A percentile compares a stretch with the other conserved stretches of the same genome.
phyloP scores from a whole-genome alignment of 352 stramenopile species.

The Phytophthora aleatoria region DNA sequence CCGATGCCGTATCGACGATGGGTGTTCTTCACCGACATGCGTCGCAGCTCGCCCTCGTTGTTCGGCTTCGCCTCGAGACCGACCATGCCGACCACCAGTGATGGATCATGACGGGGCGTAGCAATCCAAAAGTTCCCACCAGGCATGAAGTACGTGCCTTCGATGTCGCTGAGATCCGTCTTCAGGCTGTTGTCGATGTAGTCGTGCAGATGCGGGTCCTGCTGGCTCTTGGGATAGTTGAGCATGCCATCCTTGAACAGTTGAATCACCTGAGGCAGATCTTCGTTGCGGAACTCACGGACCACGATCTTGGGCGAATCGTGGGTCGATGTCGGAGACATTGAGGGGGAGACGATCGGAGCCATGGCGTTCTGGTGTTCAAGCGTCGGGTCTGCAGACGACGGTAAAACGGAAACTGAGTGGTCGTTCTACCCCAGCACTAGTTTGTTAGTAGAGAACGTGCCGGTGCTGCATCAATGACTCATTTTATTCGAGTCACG shows the following conservation, averaged over 20 bases:
- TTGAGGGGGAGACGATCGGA: conserved; percentile 10
- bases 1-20: conserved; percentile 42
- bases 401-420: conserved; percentile 19
- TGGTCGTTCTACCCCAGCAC: neutral
- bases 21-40: conserved; percentile 40
- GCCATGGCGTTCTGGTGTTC: conserved; percentile 16
- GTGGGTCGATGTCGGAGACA: neutral
- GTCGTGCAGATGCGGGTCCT: conserved; percentile 17
- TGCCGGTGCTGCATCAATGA: conserved; percentile 11
- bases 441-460: conserved; percentile 4
- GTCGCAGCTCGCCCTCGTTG: conserved; percentile 36
- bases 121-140: conserved; percentile 55
- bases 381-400: neutral
- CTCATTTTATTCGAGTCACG: neutral
- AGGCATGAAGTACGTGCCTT: conserved; percentile 35
- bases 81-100: conserved; percentile 36
- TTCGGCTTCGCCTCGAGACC: conserved; percentile 37
- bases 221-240: conserved; percentile 18
- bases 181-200: conserved; percentile 32
- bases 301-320: conserved; percentile 24
- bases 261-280: conserved; percentile 26
- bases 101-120: conserved; percentile 21
- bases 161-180: conserved; percentile 35
- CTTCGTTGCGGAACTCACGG: conserved; percentile 22
- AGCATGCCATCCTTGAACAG: conserved; percentile 34